Evolutionary conservation across 148 eudicot species (phyloP), one percentile per base, ranked within the genome.

Genomic region (Camellia lanceoleosa): DNA sequence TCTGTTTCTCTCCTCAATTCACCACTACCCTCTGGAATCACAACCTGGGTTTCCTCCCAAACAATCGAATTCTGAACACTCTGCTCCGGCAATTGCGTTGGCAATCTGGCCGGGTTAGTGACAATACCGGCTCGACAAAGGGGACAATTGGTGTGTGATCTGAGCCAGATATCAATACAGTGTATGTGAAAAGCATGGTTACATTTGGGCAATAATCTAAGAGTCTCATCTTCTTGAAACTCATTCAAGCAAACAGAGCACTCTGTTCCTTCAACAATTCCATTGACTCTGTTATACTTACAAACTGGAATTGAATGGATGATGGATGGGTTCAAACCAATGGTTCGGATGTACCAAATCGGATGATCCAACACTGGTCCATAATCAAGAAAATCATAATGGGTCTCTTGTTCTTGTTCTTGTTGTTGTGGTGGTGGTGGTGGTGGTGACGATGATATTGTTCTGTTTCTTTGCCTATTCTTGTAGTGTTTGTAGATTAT

Each of bases 91-190:
- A 51, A 67, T 14, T 42, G 44, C 41, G 43, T 0, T 0, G 78
- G 79, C 66, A 62, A 38, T 5, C 9, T n/a, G 5, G 54, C 30
- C 1, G 73, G 2, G 19, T 6, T 69, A 10, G 14, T 71, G 19
- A 85, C 79, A 13, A 89, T 86, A 5, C 85, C 86, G 19, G 93
- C 92, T 42, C 97, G 89, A 71, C 97, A 93, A 69, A 91, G 41
- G 1, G 97, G 97, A 65, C 97, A 93, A 71, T 88, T 93, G 16
- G 89, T 92, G 78, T 90, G 97, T 0, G 97, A 90, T 49, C 79
- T 75, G 16, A 93, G 93, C 97, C 98, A 90, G 7, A 96, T 90
- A 71, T 94, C 98, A 68, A 92, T 89, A 84, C 98, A 94, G 54
- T 85, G 78, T 18, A 94, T 9, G 83, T 94, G 98, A 79, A 93